Conservation (phyloP, 1,284 basidiomycete species). For the Prillingera fragicola region DNA sequence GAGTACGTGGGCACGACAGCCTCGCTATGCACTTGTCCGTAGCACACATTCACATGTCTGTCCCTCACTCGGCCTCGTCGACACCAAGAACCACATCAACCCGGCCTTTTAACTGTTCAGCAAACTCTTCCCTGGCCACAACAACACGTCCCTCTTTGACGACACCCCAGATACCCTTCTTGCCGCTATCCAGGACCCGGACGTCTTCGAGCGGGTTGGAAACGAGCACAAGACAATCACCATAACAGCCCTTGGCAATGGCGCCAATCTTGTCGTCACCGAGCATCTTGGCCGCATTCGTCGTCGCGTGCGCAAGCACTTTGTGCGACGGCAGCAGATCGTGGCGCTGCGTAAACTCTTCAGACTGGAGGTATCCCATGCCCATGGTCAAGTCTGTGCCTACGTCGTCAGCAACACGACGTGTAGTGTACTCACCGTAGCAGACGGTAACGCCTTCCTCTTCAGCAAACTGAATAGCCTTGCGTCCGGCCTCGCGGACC, state of each 20-base stretch:
- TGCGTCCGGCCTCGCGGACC: constrained; percentile 16
- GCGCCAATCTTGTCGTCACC: constrained; percentile 47
- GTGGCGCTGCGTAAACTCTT: constrained; percentile 50
- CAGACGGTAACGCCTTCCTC: constrained; percentile 29
- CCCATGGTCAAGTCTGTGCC: constrained; percentile 7
- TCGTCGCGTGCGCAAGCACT: constrained; percentile 52
- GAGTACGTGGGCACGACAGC: no score
- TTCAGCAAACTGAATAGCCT: constrained; percentile 23
- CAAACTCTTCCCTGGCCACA: constrained; percentile 13
- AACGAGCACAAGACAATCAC: constrained; percentile 51
- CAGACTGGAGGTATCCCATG: constrained; percentile 20
- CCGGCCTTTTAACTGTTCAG: constrained; percentile 3
- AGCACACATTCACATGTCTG: no score
- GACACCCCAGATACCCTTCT: constrained; percentile 28
- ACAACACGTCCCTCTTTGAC: constrained; percentile 23
- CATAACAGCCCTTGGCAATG: constrained; percentile 46
- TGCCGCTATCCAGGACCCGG: constrained; percentile 49
- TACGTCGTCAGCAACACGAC: neutral
- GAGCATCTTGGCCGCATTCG: constrained; percentile 50
- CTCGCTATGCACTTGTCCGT: no score
- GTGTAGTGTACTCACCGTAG: constrained; percentile 20
- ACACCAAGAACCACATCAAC: constrained; percentile 17
- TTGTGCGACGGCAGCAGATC: constrained; percentile 45
- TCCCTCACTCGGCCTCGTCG: constrained; percentile 3
- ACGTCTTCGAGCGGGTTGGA: constrained; percentile 52